Base-by-base conservation (phyloP, 2,329 filamentous ascomycete species). In the Chalaropsis thielavioides region DNA sequence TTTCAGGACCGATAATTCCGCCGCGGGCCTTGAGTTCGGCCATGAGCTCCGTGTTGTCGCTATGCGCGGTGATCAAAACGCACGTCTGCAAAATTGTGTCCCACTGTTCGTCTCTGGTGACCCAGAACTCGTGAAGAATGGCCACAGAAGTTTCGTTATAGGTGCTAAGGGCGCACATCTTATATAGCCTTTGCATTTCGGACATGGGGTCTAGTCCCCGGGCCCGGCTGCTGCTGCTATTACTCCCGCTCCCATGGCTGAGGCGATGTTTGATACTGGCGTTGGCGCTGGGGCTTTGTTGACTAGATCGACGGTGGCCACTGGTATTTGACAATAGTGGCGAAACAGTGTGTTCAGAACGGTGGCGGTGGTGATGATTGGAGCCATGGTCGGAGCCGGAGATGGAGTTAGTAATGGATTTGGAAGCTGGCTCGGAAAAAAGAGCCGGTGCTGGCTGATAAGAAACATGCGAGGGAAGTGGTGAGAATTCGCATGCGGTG, bases 111-210 rank as follows among this genome's bases (percentile, higher is more conserved):
- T n/a, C 22, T 11, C 27, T n/a, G 6, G 17, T 8, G 1, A 22
- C 8, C 2, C 41, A 27, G 35, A 61, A 54, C 2, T 22, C 22
- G 4, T 40, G 56, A 11, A 69, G 56, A 31, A 67, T 66, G 7
- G 66, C 62, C 2, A 67, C 63, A 31, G 66, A 66, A 44, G 61
- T 62, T 41, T 69, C 68, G 41, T 68, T 69, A 0, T 68, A 64
- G 46, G 59, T 64, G 35, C 68, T 66, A 31, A 61, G 64, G 22
- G 59, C 62, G 63, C 69, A 68, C 13, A 69, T 59, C 19, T 46
- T 51, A 17, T 68, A 62, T 11, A 69, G 65, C 11, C 66, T 51
- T 2, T 61, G 27, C 6, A 61, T 58, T 10, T 63, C 49, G 0
- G 17, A 13, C 6, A 59, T 44, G 38, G n/a, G 31, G 19, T 64